Evolutionary conservation across 108 stramenopile genomes (phyloP), one percentile per base, ranked within the genome.

Genomic region (Thalassiosira profunda): DNA sequence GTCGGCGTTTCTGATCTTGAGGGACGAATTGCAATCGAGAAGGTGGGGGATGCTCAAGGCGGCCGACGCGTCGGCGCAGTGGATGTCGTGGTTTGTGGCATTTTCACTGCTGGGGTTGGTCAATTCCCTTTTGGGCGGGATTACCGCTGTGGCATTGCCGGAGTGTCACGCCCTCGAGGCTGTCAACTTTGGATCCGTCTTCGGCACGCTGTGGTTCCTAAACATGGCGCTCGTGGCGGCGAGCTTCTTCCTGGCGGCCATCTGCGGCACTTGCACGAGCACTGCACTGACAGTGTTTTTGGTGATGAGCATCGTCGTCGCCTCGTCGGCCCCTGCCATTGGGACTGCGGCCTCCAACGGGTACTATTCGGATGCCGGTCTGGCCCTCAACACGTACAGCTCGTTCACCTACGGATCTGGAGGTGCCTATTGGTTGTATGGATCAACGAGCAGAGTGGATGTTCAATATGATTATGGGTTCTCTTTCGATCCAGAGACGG

Each of bases 231-330:
- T 83, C 12, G 49, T 77, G 12, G 21, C 74, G 8, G 60, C 79
- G 5, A 75, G 73, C 35, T 82, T 86, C 46, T 70, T 82, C 24
- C 37, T 80, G 46, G 85, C 63, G 1, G 81, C 75, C 17, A 2
- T 76, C 15, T 82, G 79, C 31, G 85, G 79, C 0, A 80, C 70
- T 5, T 14, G 55, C 35, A 23, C 42, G 11, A 61, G 63, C 11
- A 41, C 45, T 17, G 37, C 72, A 7, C 36, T 69, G 29, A 68
- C 73, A 0, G 66, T 64, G 18, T 58, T 70, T 43, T 1, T 70
- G 1, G 67, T 79, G 9, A 30, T 86, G n/a, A 44, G 34, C 14
- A 76, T 82, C 6, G 38, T 82, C 28, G 18, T 70, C 37, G 56
- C 57, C 1, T 54, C 63, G 2, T 63, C 61, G 20, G 42, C 52